phyloP scores from a whole-genome alignment of 164 flowering plant species.

The Houttuynia cordata region DNA sequence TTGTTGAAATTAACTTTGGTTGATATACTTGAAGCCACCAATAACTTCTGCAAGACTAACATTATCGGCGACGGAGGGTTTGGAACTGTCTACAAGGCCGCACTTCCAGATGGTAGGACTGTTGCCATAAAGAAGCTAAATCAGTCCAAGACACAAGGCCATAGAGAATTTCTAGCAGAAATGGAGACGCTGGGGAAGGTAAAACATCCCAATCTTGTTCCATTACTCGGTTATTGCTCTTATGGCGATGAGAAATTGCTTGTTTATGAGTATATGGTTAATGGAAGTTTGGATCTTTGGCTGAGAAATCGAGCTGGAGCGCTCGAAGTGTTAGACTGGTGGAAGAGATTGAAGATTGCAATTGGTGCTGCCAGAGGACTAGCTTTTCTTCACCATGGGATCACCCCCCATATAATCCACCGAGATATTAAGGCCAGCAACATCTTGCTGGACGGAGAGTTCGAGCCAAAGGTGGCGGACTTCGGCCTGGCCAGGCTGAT shows the following conservation, averaged over 20 bases:
- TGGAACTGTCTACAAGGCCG: conserved; percentile 72
- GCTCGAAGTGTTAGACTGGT: conserved; percentile 51
- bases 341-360: conserved; percentile 51
- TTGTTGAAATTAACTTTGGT: conserved; percentile 48
- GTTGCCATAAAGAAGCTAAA: conserved; percentile 84
- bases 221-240: conserved; percentile 72
- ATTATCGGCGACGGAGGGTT: conserved; percentile 81
- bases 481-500: conserved; percentile 72
- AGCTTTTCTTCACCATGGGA: conserved; percentile 73
- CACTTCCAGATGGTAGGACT: conserved; percentile 35
- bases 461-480: conserved; percentile 72
- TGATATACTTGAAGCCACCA: conserved; percentile 58
- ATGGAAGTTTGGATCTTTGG: conserved; percentile 79
- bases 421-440: conserved; percentile 78
- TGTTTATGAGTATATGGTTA: conserved; percentile 69
- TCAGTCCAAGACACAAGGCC: conserved; percentile 61
- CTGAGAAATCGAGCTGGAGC: conserved; percentile 46
- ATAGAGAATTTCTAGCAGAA: conserved; percentile 68
- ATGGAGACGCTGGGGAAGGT: conserved; percentile 83
- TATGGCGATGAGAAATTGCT: conserved; percentile 65
- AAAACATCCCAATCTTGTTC: conserved; percentile 58
- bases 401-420: conserved; percentile 73
- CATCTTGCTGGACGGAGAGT: conserved; percentile 49
- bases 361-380: conserved; percentile 66
- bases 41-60: conserved; percentile 66